Evolutionary conservation across 179 eudicot genomes (phyloP), one percentile per base, ranked within the genome.

Genomic region (Gypsophila paniculata): DNA sequence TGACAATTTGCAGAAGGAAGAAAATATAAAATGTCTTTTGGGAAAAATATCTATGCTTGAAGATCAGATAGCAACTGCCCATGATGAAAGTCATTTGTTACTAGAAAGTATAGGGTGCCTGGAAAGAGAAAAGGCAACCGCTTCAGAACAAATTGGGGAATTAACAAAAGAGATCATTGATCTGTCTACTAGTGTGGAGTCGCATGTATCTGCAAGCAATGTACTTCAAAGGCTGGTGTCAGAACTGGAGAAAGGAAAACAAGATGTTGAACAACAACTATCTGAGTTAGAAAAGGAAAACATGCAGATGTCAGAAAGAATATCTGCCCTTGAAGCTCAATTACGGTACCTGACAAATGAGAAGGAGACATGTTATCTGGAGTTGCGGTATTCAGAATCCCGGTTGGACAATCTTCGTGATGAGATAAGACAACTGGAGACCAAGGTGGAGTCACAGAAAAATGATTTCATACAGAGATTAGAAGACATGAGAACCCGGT

Each of bases 291-390:
- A 90, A 79, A 78, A 82, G 69, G 89, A 89, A 80, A 93, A 86
- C 60, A 29, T 83, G 78, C 84, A 84, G 72, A 67, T 89, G 77
- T 82, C 82, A 69, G 89, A 85, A 78, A 58, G 82, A 67, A 69
- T 89, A 75, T 85, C 87, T 61, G 86, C 84, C 62, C 62, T 91
- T 76, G 89, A 89, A 76, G 78, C 83, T 76, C 91, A 89, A 69
- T 55, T 84, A 29, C 81, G 82, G 69, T 72, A 74, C 52, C 29
- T 91, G 79, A 79, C 82, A 26, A 79, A 84, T 72, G 90, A 85
- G 80, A 86, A 78, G 71, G 90, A 91, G 74, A 73, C 87, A 13
- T 73, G 77, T 74, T 79, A 73, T 49, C 42, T 86, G 72, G 90
- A 94, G 77, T 73, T 84, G 69, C 84, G 79, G 46, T 76, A 82